Base-by-base conservation (phyloP, 495 filamentous ascomycete genomes). In the Penicillium daleae region DNA sequence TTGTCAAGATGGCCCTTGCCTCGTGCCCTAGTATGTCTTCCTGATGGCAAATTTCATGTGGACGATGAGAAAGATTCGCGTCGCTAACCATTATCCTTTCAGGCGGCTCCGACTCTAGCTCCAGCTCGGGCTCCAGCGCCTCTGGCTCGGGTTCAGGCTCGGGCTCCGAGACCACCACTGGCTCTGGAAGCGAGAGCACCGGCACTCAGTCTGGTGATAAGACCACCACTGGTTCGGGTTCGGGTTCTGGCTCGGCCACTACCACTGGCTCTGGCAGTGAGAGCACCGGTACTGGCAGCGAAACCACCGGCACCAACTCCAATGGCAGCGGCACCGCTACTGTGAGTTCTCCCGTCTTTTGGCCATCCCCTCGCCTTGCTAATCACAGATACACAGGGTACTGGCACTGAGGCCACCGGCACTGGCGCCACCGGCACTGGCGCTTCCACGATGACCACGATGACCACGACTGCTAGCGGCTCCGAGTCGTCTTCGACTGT, bases 1-100 rank as follows among this genome's bases (percentile, higher is more conserved):
- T 78, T 13, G 50, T 80, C 33, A 27, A 68, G 13, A 66, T 68
- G 73, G 82, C 77, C 56, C 62, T 74, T 54, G 73, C 69, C 31
- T 55, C 72, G 59, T 77, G 75, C 74, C 70, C 77, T 63, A 66
- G 68, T 62, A 64, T 13, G 10, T 40, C 27, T 15, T 15, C n/a
- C 12, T 6, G 4, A 12, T 15, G 2, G 24, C 31, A 8, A 6
- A 15, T 33, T 40, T 9, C 42, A 21, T 21, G 2, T 33, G 4
- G 15, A 31, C 10, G n/a, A 13, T 13, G 33, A 26, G 21, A 27
- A 44, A 49, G 27, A 19, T 51, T 57, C 27, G 54, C 56, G 33
- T 56, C 22, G 42, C 60, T 63, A 39, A 61, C 44, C 15, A 58
- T 42, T 1, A 8, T 29, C 24, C 31, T 19, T 53, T 12, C 42